Base-by-base conservation (phyloP, 192 early-diverging fungal genomes). In the Lobosporangium transversale region DNA sequence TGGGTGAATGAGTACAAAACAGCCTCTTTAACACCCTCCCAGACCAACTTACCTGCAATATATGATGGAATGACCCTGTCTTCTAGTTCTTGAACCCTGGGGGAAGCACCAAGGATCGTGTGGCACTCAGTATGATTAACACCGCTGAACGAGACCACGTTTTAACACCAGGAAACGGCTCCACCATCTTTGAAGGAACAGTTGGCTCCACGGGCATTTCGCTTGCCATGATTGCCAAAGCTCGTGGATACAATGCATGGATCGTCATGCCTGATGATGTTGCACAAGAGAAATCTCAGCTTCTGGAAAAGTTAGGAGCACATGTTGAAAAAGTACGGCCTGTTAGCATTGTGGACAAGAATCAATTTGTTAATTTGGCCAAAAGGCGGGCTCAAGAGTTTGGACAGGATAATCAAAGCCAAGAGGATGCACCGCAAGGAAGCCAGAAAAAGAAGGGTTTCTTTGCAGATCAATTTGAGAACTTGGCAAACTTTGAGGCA, bases 241-340 rank as follows among this genome's bases (percentile, higher is more conserved):
- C 97, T 1, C 90, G 88, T 33, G 97, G 97, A 12, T 98, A 99
- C 78, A 81, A 85, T 45, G 94, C 93, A 71, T 94, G 95, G 80
- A 98, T 99, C 50, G 92, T 98, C 11, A 94, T 99, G 93, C 97
- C 96, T 14, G 94, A 95, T 79, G 97, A 99, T 70, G 89, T 91
- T 68, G 94, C 96, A 2, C 52, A 84, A 11, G 97, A 99, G 58
- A 99, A 99, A 66, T 93, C 92, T 44, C 90, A 89, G 27, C 64
- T 98, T 6, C 75, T 99, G 3, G 89, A 93, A 67, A 87, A 89
- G 27, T 76, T 95, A 24, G 92, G 94, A 0, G 97, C 97, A 0
- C 87, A 82, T 29, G 95, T 99, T 0, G 97, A 99, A 68, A 94
- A 92, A 21, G 95, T 99, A 4, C 80, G 91, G 44, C 97, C 96